Evolutionary conservation across 331 rosid genomes (phyloP), one percentile per base, ranked within the genome.

Genomic region (Quercus tomentella): DNA sequence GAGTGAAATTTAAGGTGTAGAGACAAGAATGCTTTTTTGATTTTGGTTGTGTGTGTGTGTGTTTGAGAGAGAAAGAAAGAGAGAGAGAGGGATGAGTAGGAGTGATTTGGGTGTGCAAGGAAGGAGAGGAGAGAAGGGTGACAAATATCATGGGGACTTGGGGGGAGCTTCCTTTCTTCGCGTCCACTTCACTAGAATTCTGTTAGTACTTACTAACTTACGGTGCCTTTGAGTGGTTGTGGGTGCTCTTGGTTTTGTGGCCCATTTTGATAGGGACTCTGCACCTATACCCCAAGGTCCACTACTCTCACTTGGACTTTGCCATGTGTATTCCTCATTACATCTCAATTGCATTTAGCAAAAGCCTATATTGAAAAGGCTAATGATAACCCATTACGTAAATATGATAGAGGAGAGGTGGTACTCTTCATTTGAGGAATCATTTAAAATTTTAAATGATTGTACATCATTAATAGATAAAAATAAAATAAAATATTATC

Each of bases 171-270:
- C 97, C 86, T 94, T 94, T 88, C 98, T 92, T 94, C 84, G 97
- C 97, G 90, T 94, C 88, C 97, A 94, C 98, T 94, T 89, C 98
- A 92, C 97, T 88, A 72, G 89, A 92, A 86, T 85, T 91, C 92
- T 85, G 92, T 89, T 82, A 54, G 63, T 54, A 17, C 45, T 41
- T 9, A 7, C 43, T 7, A 35, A 8, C 45, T 41, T 41, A 41
- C 12, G 3, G 12, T 41, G 45, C 45, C 45, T 41, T 41, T 41
- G 45, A 41, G 91, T 84, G 89, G 92, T 8, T 41, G 82, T 79
- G 80, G 79, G 41, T 75, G 54, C 75, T 72, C 49, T 25, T n/a
- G 16, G 51, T 62, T 60, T 17, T 73, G 16, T 57, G 78, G 73
- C 26, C 1, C 23, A 74, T 45, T 28, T 15, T 23, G 83, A 86